Conservation (phyloP, 305 asterid genomes). For the Ajuga reptans region DNA sequence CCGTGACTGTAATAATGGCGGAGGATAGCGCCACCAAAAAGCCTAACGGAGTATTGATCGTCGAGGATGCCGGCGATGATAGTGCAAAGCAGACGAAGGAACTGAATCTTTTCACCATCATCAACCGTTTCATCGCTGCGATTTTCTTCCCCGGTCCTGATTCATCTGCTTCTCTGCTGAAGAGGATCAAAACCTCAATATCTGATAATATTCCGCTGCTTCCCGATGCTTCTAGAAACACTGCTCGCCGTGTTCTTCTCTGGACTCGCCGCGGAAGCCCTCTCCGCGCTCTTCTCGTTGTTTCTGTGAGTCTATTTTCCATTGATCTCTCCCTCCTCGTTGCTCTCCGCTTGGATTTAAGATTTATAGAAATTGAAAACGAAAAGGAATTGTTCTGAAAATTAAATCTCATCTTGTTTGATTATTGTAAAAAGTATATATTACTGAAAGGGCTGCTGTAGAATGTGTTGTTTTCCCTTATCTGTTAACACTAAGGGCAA, state of each 20-base stretch:
- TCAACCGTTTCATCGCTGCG: slow-evolving; percentile 46
- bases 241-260: slow-evolving; percentile 35
- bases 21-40: slow-evolving; percentile 21
- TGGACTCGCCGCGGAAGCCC: slow-evolving; percentile 80
- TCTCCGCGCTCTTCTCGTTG: slow-evolving; percentile 65
- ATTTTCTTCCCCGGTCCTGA: slow-evolving; percentile 43
- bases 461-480: not conserved
- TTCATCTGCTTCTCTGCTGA: slow-evolving; percentile 32
- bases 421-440: not conserved
- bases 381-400: not conserved
- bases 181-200: slow-evolving; percentile 42
- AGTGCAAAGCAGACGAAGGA: slow-evolving; percentile 6
- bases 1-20: slow-evolving; percentile 23
- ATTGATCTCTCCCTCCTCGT: not conserved
- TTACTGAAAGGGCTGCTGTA: not conserved
- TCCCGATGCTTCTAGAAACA: slow-evolving; percentile 51
- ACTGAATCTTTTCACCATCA: slow-evolving; percentile 40
- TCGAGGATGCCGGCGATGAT: slow-evolving; percentile 17
- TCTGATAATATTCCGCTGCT: slow-evolving; percentile 62
- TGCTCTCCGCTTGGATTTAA: not conserved
- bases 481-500: not conserved
- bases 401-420: not conserved
- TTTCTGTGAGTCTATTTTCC: slow-evolving; percentile 45
- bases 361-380: not conserved
- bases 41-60: slow-evolving; percentile 28